These are phyloP conservation scores for Fraxinus platypoda DNA, from an alignment of 305 asterid species.

Conservation along the genomic window DNA sequence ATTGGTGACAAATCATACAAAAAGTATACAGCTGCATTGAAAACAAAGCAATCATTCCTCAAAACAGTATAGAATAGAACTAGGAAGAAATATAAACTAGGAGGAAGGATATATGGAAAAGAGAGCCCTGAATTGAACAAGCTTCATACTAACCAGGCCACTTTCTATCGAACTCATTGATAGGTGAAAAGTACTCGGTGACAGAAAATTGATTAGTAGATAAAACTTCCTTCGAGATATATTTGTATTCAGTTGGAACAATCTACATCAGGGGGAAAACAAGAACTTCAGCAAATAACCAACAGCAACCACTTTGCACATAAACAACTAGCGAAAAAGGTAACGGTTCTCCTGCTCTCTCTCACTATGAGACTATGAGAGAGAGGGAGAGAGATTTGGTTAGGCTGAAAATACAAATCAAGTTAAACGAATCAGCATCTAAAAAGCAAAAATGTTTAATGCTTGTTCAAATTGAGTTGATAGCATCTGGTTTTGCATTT, in stretches of 20 bases:
- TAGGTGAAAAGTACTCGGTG: constrained; percentile 88
- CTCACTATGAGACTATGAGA: not conserved
- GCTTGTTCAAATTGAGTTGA: not conserved
- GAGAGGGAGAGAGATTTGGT: not conserved
- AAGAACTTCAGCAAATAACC: constrained; percentile 21
- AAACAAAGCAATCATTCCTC: constrained; percentile 16
- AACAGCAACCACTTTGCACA: constrained; percentile 11
- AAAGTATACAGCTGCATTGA: constrained; percentile 84
- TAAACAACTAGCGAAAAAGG: constrained; percentile 3
- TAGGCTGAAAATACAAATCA: not conserved
- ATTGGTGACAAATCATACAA: constrained; percentile 96
- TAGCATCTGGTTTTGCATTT: not conserved
- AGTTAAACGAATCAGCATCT: constrained; percentile 7
- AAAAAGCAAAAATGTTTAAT: not conserved
- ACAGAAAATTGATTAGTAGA: constrained; percentile 98
- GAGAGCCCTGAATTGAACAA: constrained; percentile 16
- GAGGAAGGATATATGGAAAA: not conserved
- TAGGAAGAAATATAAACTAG: not conserved
- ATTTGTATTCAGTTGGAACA: constrained; percentile 94
- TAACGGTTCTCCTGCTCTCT: not conserved
- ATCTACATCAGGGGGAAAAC: constrained; percentile 46
- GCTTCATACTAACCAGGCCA: constrained; percentile 80
- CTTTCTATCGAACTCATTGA: constrained; percentile 60
- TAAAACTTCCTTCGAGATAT: constrained; percentile 75
- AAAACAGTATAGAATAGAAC: not conserved